Percentiles rank a stretch among this genome's conserved stretches.
phyloP scores from a whole-genome alignment of 2,329 filamentous ascomycete genomes.

The Paecilomyces sp. region DNA sequence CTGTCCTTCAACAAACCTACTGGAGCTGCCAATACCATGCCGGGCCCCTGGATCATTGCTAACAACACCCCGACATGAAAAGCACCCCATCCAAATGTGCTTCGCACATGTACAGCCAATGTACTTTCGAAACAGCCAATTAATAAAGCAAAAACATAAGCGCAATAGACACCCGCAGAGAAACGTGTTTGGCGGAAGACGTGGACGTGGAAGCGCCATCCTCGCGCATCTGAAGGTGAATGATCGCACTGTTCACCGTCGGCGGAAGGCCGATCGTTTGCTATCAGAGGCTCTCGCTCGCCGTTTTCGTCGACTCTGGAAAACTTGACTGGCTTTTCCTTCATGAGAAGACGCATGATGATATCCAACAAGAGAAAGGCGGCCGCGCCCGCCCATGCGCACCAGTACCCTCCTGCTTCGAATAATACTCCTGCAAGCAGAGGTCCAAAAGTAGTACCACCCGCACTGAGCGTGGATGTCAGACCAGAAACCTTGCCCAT shows the following conservation, averaged over 20 bases:
- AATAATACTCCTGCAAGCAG: neutral
- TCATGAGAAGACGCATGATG: neutral
- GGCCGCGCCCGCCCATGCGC: neutral
- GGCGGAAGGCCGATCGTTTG: neutral
- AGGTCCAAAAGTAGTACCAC: neutral
- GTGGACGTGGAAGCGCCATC: neutral
- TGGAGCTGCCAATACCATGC: neutral
- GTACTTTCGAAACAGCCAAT: conserved; percentile 8
- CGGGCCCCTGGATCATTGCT: neutral
- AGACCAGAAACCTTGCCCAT: neutral
- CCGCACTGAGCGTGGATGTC: neutral
- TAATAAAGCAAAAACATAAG: conserved; percentile 6
- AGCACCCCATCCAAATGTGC: conserved; percentile 7
- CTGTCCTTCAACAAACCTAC: neutral
- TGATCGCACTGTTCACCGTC: neutral
- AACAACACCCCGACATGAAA: conserved; percentile 5
- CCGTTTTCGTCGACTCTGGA: neutral
- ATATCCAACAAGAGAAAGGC: neutral
- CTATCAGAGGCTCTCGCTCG: neutral
- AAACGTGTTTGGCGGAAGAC: neutral
- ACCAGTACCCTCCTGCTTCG: neutral
- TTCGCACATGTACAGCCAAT: conserved; percentile 6
- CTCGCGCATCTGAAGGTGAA: neutral
- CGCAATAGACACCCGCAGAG: conserved; percentile 3
- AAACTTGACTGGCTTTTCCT: neutral